Evolutionary conservation across 164 flowering plant genomes (phyloP).

Genomic region (Aristolochia fimbriata): DNA sequence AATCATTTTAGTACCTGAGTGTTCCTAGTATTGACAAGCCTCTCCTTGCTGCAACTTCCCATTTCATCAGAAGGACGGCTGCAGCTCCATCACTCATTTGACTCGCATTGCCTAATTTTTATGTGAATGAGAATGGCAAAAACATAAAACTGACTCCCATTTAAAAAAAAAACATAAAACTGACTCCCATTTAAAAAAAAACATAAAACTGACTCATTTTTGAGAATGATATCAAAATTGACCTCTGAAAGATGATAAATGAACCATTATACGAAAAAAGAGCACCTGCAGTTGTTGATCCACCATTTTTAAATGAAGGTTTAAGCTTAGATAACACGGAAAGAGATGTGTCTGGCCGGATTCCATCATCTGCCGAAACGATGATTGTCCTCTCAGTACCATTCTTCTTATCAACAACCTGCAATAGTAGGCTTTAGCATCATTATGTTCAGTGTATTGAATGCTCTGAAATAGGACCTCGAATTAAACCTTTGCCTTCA

Average conservation of each 20-base stretch:
- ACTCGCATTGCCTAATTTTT: slow-evolving; percentile 69
- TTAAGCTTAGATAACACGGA: slow-evolving; percentile 63
- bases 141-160: too few species aligned
- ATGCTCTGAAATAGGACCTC: background rate
- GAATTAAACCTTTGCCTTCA: slow-evolving; percentile 57
- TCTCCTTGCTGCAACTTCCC: slow-evolving; percentile 71
- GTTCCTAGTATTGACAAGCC: slow-evolving; percentile 91
- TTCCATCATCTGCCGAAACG: slow-evolving; percentile 85
- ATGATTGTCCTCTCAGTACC: slow-evolving; percentile 70
- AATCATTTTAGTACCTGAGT: slow-evolving; percentile 47
- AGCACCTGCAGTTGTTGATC: slow-evolving; percentile 91
- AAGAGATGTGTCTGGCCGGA: slow-evolving; percentile 56
- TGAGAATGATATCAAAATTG: too few species aligned
- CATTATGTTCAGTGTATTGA: background rate
- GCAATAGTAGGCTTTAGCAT: slow-evolving; percentile 1
- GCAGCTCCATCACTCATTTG: slow-evolving; percentile 99
- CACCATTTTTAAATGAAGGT: slow-evolving; percentile 81
- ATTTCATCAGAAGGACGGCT: slow-evolving; percentile 91
- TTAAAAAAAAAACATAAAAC: too few species aligned
- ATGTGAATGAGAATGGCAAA: too few species aligned
- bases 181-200: too few species aligned
- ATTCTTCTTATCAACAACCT: slow-evolving; percentile 91
- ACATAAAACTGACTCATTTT: too few species aligned
- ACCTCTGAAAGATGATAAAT: too few species aligned
- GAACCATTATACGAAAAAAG: background rate